Conservation (phyloP, 2,329 filamentous ascomycete genomes). For the Mycogone perniciosa region DNA sequence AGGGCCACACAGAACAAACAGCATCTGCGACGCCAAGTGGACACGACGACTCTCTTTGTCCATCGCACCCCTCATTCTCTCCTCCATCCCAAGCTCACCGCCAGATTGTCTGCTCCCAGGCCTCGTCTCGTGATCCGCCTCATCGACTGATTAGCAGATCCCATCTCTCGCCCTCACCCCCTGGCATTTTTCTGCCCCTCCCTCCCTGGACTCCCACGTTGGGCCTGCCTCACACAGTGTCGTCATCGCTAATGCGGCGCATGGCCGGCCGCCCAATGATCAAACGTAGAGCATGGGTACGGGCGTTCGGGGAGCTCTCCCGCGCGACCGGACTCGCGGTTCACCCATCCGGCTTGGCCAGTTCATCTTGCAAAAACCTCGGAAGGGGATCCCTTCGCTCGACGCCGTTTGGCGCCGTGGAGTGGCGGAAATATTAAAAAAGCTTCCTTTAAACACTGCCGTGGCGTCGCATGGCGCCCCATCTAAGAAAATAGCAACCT, state of each 20-base stretch:
- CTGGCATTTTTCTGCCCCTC: background rate
- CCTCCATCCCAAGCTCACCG: constrained; percentile 5
- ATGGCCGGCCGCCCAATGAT: constrained; percentile 9
- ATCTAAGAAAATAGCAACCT: constrained; percentile 1
- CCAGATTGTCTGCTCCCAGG: constrained; percentile 1
- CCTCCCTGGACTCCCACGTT: constrained; percentile 6
- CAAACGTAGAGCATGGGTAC: constrained; percentile 9
- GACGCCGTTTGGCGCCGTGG: background rate
- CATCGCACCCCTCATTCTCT: background rate
- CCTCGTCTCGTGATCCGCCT: constrained; percentile 9
- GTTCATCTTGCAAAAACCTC: background rate
- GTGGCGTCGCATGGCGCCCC: constrained; percentile 14
- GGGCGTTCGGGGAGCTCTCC: constrained; percentile 6
- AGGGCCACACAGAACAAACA: too few relatives aligned
- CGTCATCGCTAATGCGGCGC: constrained; percentile 9
- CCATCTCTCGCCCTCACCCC: constrained; percentile 5
- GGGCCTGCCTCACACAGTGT: constrained; percentile 11
- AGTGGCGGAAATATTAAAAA: constrained; percentile 11
- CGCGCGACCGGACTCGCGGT: constrained; percentile 4
- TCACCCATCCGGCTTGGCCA: constrained; percentile 6
- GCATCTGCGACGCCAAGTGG: too few relatives aligned
- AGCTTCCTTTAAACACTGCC: constrained; percentile 7
- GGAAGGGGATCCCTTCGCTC: background rate
- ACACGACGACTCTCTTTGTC: background rate
- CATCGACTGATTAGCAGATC: constrained; percentile 13